Base-by-base conservation (phyloP, 2,329 filamentous ascomycete species). In the Berkeleyomyces basicola region DNA sequence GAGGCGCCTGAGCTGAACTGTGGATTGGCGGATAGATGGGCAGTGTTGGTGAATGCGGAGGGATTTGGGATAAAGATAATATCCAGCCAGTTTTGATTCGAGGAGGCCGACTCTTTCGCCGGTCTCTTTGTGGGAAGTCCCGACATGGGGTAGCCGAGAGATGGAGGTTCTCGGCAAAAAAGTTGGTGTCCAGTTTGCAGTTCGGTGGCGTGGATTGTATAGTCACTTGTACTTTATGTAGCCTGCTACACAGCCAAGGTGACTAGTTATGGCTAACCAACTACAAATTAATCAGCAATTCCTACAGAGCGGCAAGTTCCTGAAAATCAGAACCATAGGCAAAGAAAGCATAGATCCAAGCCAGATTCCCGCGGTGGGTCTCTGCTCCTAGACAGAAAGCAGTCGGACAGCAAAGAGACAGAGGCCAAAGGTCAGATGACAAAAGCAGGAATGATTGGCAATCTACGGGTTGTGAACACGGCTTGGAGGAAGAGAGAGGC, bases 81-180 rank as follows among this genome's bases (percentile, higher is more conserved):
- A 14, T 53, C 36, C 6, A 36, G 9, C 49, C 23, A 53, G 49
- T 23, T 16, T 36, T 36, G 33, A 7, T 36, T 53, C 9, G 49
- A 53, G 3, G 49, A 53, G 49, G 36, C 10, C 23, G 23, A 53
- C 49, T 62, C 61, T 51, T 39, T 36, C 23, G 61, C 61, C n/a
- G 39, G 40, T 37, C 61, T 51, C 44, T 62, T 62, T 39, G 39
- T n/a, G 23, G 61, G 61, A 36, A 62, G 33, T 46, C 61, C 42
- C 37, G 61, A 62, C 61, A 62, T 62, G 14, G 33, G 37, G 49
- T 14, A 53, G 7, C 7, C 36, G 7, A 14, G 14, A 53, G 33
- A 36, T 14, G 33, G 23, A 53, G 36, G 9, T 2, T 53, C 1
- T 3, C 14, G 16, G 9, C 42, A 53, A 36, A 14, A 11, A 36